A percentile compares a stretch with the other conserved stretches of the same genome.
These are phyloP conservation scores for Smallanthus sonchifolius DNA, from an alignment of 129 eudicot genomes.

Conservation along the genomic window DNA sequence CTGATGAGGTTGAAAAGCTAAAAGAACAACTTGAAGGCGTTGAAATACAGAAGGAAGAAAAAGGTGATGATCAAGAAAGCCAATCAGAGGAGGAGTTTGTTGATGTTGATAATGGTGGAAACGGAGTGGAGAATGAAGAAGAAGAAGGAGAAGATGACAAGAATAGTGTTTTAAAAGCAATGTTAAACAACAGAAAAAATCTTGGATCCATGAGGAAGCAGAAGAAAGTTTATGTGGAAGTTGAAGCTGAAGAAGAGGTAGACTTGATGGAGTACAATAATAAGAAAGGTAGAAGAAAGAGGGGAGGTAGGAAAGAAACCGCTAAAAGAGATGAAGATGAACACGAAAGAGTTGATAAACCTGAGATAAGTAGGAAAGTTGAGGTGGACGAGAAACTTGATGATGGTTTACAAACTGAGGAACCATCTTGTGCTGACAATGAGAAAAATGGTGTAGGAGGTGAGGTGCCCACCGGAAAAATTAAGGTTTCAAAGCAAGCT, in stretches of 20 bases:
- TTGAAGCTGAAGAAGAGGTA: constrained; percentile 50
- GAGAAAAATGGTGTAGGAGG: constrained; percentile 22
- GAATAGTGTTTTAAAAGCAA: constrained; percentile 57
- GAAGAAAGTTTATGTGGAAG: constrained; percentile 39
- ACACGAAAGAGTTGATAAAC: constrained; percentile 13
- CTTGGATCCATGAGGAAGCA: constrained; percentile 26
- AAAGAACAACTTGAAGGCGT: constrained; percentile 45
- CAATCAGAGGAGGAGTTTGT: constrained; percentile 39
- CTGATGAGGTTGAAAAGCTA: constrained; percentile 48
- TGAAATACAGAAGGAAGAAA: constrained; percentile 32
- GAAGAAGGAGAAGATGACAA: constrained; percentile 51
- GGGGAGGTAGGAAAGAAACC: constrained; percentile 51
- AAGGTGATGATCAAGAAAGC: constrained; percentile 30
- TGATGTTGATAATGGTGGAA: constrained; percentile 28
- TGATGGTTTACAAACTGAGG: constrained; percentile 30
- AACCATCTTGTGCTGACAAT: constrained; percentile 37
- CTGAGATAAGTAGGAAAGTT: constrained; percentile 21
- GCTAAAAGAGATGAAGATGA: constrained; percentile 45
- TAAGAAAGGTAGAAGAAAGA: constrained; percentile 56
- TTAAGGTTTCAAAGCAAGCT: constrained; percentile 42
- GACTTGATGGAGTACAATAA: constrained; percentile 80
- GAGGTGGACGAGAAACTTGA: constrained; percentile 29
- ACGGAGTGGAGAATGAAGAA: constrained; percentile 26
- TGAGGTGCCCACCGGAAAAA: constrained; percentile 28
- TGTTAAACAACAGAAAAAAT: constrained; percentile 54